Percentiles rank a stretch among this genome's conserved stretches.
Conservation (phyloP, 2,329 filamentous ascomycete species). For the Aureobasidium sp. region DNA sequence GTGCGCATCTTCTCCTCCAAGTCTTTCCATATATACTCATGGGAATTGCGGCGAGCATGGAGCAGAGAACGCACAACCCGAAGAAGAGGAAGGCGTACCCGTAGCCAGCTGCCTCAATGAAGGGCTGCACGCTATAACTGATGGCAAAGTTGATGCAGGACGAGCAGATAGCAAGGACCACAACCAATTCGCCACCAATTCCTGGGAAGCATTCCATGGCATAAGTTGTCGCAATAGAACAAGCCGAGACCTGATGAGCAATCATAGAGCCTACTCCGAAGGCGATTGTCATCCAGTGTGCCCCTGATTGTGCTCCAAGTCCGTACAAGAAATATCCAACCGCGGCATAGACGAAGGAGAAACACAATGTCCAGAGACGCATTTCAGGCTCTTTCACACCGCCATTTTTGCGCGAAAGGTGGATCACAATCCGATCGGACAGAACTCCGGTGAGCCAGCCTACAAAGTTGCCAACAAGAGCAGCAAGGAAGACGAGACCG, state of each 20-base stretch:
- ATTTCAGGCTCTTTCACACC: constrained; percentile 20
- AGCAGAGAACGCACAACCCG: constrained; percentile 24
- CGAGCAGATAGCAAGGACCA: constrained; percentile 22
- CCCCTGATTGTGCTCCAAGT: constrained; percentile 28
- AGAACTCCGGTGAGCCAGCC: constrained; percentile 30
- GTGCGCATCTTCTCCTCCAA: constrained; percentile 21
- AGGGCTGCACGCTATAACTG: constrained; percentile 31
- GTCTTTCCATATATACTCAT: constrained; percentile 27
- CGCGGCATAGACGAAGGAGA: constrained; percentile 25
- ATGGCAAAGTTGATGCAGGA: constrained; percentile 31
- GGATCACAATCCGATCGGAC: constrained; percentile 33
- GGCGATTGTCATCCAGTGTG: constrained; percentile 29
- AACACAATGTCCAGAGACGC: constrained; percentile 27
- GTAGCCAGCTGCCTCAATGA: constrained; percentile 27
- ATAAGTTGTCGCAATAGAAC: constrained; percentile 32
- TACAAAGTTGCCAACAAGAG: constrained; percentile 17
- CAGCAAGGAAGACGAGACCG: constrained; percentile 19
- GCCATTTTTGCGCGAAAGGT: constrained; percentile 16
- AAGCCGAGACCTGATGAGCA: constrained; percentile 32
- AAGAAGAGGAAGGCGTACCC: constrained; percentile 29
- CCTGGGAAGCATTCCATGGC: constrained; percentile 34
- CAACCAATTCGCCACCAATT: constrained; percentile 16
- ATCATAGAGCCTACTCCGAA: constrained; percentile 32
- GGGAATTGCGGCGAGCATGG: constrained; percentile 21
- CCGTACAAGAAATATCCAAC: constrained; percentile 32